Evolutionary conservation across 2,329 filamentous ascomycete species (phyloP).

Genomic region (Mollisiaceae sp.): DNA sequence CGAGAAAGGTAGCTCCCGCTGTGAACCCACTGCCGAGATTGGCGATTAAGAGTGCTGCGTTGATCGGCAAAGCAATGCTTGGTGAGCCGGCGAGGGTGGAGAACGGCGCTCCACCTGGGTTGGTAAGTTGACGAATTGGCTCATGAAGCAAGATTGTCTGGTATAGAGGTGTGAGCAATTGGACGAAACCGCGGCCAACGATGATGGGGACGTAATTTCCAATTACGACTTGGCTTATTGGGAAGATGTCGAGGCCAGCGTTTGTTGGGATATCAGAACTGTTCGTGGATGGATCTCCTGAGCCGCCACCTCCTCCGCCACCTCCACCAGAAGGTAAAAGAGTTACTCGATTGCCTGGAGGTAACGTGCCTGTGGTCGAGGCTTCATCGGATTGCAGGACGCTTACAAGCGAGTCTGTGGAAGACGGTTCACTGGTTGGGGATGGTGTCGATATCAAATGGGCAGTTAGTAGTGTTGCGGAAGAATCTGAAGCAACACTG

Average conservation of each 20-base stretch:
- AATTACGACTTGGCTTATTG: constrained; percentile 15
- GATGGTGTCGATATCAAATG: constrained; percentile 4
- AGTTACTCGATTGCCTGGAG: constrained; percentile 1
- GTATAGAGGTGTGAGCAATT: constrained; percentile 19
- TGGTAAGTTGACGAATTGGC: constrained; percentile 22
- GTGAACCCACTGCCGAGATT: constrained; percentile 18
- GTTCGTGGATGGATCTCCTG: neutral
- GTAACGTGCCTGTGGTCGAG: neutral
- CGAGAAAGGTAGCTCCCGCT: constrained; percentile 18
- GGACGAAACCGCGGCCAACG: constrained; percentile 14
- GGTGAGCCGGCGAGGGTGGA: constrained; percentile 19
- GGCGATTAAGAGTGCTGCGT: constrained; percentile 11
- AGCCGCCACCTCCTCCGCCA: neutral
- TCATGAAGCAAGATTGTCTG: constrained; percentile 18
- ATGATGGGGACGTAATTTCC: constrained; percentile 23
- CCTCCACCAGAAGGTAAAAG: neutral
- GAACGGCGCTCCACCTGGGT: constrained; percentile 17
- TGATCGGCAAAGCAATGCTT: constrained; percentile 8
- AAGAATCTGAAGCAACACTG: neutral
- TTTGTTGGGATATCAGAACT: constrained; percentile 5
- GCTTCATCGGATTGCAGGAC: neutral
- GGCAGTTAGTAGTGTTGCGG: neutral
- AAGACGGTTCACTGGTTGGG: neutral
- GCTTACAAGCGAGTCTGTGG: neutral
- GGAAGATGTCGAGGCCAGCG: constrained; percentile 14